Evolutionary conservation across 495 filamentous ascomycete species (phyloP), one percentile per base, ranked within the genome.

Genomic region (Penicillium ochrochloron): DNA sequence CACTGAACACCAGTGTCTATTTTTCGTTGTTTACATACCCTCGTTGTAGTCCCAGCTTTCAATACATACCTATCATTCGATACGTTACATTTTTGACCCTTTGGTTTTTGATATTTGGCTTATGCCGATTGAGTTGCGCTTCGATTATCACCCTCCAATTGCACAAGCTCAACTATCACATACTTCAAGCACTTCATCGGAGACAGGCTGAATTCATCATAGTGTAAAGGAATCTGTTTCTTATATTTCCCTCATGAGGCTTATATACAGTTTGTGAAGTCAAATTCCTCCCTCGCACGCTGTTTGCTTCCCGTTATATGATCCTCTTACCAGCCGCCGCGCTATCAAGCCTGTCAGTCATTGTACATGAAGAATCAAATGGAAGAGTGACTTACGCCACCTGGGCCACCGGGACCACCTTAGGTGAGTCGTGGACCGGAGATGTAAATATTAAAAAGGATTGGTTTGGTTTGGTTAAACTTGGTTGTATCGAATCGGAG

Each of bases 261-360:
- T 35, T 12, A 35, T 34, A 55, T 55, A 34, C 31, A 55, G 17
- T n/a, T 35, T 23, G 19, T 55, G 31, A 34, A 8, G 15, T 5
- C 52, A n/a, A 29, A 15, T 27, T 25, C 21, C 46, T 11, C 27
- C 25, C 46, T 0, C 46, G 2, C 10, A 51, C 5, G 2, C 5
- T 29, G 29, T 14, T 2, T 8, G 7, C 39, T 2, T 25, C 23
- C 8, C 44, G 3, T 21, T 48, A 12, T 11, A 29, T 51, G 25
- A 25, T 27, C 29, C 15, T 29, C 8, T 55, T 55, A 55, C 14
- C 52, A 19, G 52, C 52, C 52, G 52, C 52, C 52, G 29, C 19
- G 52, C 52, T 55, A 35, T 6, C 15, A 21, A 21, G 4, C 5
- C 2, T 34, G 52, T 55, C 31, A 55, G 52, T 5, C 29, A 10